phyloP scores from a whole-genome alignment of 169 alveolate genomes.

The Cryptosporidium tyzzeri region DNA sequence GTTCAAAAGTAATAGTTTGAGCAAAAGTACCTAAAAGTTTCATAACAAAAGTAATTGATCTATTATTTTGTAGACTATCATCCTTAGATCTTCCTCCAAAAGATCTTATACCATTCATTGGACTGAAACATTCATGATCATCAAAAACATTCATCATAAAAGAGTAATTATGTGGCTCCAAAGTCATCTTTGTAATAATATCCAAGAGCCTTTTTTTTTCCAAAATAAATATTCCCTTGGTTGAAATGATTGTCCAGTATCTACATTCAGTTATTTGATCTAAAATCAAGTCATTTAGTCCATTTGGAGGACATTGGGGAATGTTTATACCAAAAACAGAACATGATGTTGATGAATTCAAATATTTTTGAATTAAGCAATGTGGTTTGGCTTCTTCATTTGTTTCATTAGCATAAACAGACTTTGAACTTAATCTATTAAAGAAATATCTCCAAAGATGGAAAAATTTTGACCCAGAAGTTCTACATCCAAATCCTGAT shows the following conservation, averaged over 20 bases:
- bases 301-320: slow-evolving; percentile 60
- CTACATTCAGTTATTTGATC: slow-evolving; percentile 53
- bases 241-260: slow-evolving; percentile 63
- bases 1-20: slow-evolving; percentile 69
- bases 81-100: neutral
- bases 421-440: slow-evolving; percentile 3
- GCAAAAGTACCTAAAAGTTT: slow-evolving; percentile 65
- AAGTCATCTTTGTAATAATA: slow-evolving; percentile 55
- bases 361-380: slow-evolving; percentile 1
- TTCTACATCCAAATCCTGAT: slow-evolving; percentile 34
- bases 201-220: slow-evolving; percentile 46
- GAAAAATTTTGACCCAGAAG: slow-evolving; percentile 47
- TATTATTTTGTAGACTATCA: neutral
- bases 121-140: slow-evolving; percentile 4
- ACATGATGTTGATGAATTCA: slow-evolving; percentile 40
- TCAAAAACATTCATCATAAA: slow-evolving; percentile 63
- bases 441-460: slow-evolving; percentile 59
- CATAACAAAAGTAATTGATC: slow-evolving; percentile 39
- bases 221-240: slow-evolving; percentile 52
- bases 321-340: neutral
- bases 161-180: slow-evolving; percentile 72
- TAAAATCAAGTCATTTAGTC: slow-evolving; percentile 43
- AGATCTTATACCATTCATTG: neutral
- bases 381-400: slow-evolving; percentile 9
- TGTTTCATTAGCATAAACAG: neutral